phyloP scores from a whole-genome alignment of 371 early-diverging fungal species.

The Saksenaea vasiformis region DNA sequence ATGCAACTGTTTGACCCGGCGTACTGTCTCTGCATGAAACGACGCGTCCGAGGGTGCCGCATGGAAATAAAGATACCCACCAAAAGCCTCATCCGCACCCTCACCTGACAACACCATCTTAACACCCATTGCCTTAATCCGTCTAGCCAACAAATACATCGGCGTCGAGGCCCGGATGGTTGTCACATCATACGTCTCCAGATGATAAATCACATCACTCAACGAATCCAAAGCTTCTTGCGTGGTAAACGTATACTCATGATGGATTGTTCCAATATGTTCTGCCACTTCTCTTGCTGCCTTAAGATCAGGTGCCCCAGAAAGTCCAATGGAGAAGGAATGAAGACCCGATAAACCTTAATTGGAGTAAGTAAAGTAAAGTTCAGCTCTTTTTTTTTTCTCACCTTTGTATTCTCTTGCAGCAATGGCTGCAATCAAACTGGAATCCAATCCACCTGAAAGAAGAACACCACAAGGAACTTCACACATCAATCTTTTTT shows the following conservation, averaged over 20 bases:
- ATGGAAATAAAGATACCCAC: conserved; percentile 98
- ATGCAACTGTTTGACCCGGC: conserved; percentile 92
- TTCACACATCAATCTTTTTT: conserved; percentile 95
- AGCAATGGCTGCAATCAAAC: conserved; percentile 92
- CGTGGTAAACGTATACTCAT: conserved; percentile 92
- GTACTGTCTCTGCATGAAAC: conserved; percentile 88
- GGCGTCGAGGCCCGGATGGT: conserved; percentile 97
- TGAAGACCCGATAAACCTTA: conserved; percentile 64
- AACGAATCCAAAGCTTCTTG: conserved; percentile 96
- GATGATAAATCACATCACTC: conserved; percentile 91
- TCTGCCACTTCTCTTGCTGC: conserved; percentile 91
- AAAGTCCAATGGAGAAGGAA: conserved; percentile 95
- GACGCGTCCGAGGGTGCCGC: conserved; percentile 79
- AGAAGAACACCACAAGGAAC: conserved; percentile 97
- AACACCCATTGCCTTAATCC: conserved; percentile 97
- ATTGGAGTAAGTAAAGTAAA: background rate
- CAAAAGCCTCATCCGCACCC: conserved; percentile 96
- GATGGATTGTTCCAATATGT: conserved; percentile 89
- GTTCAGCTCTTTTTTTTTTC: background rate
- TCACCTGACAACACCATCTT: conserved; percentile 98
- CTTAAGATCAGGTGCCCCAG: conserved; percentile 91
- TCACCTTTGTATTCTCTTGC: conserved; percentile 57
- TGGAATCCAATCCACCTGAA: conserved; percentile 93
- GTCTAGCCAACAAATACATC: conserved; percentile 94
- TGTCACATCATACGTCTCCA: conserved; percentile 99